Conservation (phyloP, 352 stramenopile genomes). For the Pythium myriotylum region DNA sequence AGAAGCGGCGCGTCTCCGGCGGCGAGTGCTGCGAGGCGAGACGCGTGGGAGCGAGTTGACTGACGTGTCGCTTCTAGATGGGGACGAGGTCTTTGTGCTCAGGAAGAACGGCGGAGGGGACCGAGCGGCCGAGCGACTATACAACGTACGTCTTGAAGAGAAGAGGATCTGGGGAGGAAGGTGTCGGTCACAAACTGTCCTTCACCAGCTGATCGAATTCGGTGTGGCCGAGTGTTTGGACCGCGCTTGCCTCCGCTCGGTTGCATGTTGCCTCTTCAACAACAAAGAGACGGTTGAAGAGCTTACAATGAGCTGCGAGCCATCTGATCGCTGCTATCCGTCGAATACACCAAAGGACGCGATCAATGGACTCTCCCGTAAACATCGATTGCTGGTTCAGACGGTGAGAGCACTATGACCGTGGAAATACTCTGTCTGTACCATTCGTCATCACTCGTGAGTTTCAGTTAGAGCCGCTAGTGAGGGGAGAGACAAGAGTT, state of each 20-base stretch:
- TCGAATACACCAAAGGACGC: conserved; percentile 8
- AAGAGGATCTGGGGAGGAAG: too few species aligned
- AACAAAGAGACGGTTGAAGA: conserved; percentile 18
- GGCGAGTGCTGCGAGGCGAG: background rate
- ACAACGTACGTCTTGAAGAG: conserved; percentile 15
- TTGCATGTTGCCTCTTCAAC: conserved; percentile 23
- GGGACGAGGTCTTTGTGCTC: conserved; percentile 20
- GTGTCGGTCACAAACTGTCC: background rate
- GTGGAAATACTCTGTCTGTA: too few species aligned
- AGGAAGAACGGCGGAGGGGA: conserved; percentile 17
- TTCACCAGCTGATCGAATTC: conserved; percentile 25
- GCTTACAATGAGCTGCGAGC: conserved; percentile 17
- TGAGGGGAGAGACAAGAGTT: conserved; percentile 8
- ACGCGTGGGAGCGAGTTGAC: background rate
- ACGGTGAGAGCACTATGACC: conserved; percentile 28
- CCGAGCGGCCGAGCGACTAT: conserved; percentile 8
- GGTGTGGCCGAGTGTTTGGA: conserved; percentile 35
- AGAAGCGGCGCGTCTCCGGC: background rate
- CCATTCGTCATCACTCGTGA: too few species aligned
- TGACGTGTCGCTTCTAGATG: conserved; percentile 3
- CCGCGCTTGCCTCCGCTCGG: conserved; percentile 18
- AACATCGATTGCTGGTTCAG: conserved; percentile 31
- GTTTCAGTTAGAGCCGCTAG: conserved; percentile 24
- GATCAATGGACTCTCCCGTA: conserved; percentile 24
- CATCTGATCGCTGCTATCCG: background rate